Conservation (phyloP, 176 grass and related monocot species). For the Carex littledalei region DNA sequence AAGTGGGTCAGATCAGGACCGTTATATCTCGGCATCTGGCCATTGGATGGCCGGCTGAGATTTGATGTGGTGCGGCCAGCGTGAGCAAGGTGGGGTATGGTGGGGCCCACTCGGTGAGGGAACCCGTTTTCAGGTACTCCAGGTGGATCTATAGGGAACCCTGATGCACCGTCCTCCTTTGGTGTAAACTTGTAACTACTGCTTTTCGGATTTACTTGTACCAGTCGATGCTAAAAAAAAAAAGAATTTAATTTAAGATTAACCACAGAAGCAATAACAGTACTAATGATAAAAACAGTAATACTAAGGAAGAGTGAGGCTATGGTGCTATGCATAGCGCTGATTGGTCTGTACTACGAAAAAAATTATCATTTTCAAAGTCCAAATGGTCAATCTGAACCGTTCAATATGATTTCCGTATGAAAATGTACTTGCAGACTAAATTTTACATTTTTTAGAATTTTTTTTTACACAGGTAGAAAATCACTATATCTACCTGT, state of each 20-base stretch:
- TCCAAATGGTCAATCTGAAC: too few species aligned
- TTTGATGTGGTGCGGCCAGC: conserved; percentile 65
- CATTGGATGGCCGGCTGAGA: conserved; percentile 46
- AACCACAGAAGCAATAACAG: neutral
- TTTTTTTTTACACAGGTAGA: too few species aligned
- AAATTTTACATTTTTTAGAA: too few species aligned
- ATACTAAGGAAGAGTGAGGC: neutral
- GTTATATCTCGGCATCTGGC: conserved; percentile 43
- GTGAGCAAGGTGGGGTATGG: conserved; percentile 42
- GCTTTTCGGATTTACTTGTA: conserved; percentile 65
- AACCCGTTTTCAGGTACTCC: conserved; percentile 58
- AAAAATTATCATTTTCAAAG: too few species aligned
- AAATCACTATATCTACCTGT: too few species aligned
- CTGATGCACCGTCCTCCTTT: too few species aligned
- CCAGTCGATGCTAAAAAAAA: conserved; percentile 38
- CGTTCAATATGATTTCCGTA: too few species aligned
- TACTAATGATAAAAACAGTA: neutral
- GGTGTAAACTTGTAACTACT: too few species aligned
- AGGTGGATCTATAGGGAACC: conserved; percentile 58
- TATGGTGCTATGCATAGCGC: too few species aligned
- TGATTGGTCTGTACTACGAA: too few species aligned
- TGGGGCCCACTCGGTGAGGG: conserved; percentile 25
- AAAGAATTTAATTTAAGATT: neutral
- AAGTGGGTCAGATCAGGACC: conserved; percentile 48
- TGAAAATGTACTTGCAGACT: too few species aligned